Evolutionary conservation across 352 stramenopile genomes (phyloP).

Genomic region (Pythium utonaiense): DNA sequence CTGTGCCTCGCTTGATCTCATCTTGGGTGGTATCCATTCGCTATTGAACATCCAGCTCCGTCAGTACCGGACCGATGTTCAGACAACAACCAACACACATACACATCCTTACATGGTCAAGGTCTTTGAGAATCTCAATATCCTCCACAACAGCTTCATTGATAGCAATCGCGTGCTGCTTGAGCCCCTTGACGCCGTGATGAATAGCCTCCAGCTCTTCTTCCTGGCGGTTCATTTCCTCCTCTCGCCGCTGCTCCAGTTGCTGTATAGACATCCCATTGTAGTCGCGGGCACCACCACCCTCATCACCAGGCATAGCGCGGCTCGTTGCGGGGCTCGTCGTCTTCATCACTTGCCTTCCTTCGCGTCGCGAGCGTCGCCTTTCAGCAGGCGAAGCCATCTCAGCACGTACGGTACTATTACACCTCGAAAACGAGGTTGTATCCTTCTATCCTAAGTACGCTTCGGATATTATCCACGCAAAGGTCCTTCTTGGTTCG

Average conservation of each 20-base stretch:
- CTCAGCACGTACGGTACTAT: too few species aligned
- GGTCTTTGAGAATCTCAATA: constrained; percentile 71
- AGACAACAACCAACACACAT: neutral
- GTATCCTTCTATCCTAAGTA: neutral
- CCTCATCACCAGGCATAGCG: neutral
- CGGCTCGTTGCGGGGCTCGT: neutral
- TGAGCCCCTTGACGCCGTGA: constrained; percentile 60
- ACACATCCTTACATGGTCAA: constrained; percentile 61
- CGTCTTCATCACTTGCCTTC: neutral
- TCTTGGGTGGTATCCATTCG: constrained; percentile 61
- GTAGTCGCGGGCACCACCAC: too few species aligned
- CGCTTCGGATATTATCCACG: neutral
- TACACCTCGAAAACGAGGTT: neutral
- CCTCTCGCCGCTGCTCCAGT: constrained; percentile 46
- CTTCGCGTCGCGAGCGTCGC: neutral
- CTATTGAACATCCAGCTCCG: constrained; percentile 32
- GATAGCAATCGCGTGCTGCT: constrained; percentile 78
- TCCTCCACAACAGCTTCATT: constrained; percentile 76
- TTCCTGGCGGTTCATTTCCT: constrained; percentile 60
- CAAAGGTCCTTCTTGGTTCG: neutral
- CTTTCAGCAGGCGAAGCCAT: neutral
- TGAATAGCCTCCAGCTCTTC: constrained; percentile 72
- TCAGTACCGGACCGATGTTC: too few species aligned
- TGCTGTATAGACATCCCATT: constrained; percentile 56
- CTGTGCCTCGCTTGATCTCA: constrained; percentile 60